Evolutionary conservation across 176 grass and related monocot species (phyloP).

Genomic region (Phoenix roebelenii): DNA sequence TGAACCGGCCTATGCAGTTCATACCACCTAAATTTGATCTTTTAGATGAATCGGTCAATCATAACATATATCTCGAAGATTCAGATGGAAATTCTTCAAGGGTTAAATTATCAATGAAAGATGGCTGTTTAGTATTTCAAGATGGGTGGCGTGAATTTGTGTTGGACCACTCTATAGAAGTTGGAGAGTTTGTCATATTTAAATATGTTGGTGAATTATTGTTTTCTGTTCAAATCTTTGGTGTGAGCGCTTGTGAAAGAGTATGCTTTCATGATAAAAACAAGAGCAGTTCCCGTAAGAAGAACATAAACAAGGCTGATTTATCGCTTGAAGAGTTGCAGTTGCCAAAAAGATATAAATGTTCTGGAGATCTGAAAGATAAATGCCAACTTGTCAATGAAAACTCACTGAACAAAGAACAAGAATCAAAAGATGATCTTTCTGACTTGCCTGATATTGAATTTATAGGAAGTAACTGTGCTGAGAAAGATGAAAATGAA

Average conservation of each 20-base stretch:
- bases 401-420: too few relatives aligned
- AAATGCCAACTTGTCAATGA: too few relatives aligned
- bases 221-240: slow-evolving; percentile 49
- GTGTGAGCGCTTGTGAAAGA: slow-evolving; percentile 31
- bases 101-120: slow-evolving; percentile 22
- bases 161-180: slow-evolving; percentile 33
- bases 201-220: slow-evolving; percentile 14
- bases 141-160: slow-evolving; percentile 55
- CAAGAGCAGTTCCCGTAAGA: too few relatives aligned
- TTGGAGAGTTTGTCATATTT: slow-evolving; percentile 42
- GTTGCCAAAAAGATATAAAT: too few relatives aligned
- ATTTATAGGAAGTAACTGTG: too few relatives aligned
- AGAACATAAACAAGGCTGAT: too few relatives aligned
- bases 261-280: too few relatives aligned
- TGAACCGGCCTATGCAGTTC: slow-evolving; percentile 28
- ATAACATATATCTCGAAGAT: slow-evolving; percentile 34
- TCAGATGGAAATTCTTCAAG: slow-evolving; percentile 19
- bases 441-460: too few relatives aligned
- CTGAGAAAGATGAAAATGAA: too few relatives aligned
- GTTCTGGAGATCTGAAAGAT: too few relatives aligned
- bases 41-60: slow-evolving; percentile 22
- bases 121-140: slow-evolving; percentile 34
- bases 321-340: too few relatives aligned
- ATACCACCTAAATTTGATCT: slow-evolving; percentile 31
- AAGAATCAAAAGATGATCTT: too few relatives aligned